phyloP scores from a whole-genome alignment of 73 alveolate genomes.

The Effrenium voratum region DNA sequence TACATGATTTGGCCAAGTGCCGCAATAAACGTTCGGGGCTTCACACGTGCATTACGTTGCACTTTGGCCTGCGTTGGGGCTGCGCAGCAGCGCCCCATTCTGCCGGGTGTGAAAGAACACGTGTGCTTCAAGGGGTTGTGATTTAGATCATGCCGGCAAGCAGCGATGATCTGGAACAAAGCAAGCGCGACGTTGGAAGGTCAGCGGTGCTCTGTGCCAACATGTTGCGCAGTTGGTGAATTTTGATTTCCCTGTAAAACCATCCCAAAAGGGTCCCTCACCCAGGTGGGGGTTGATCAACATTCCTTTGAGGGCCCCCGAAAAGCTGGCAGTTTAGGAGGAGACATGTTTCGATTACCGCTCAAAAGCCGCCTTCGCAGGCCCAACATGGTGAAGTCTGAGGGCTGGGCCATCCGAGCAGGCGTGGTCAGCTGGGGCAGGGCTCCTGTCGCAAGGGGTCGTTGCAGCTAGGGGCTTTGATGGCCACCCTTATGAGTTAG shows the following conservation, averaged over 20 bases:
- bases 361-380: background rate
- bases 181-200: too few relatives aligned
- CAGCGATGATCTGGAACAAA: too few relatives aligned
- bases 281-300: background rate
- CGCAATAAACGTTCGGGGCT: background rate
- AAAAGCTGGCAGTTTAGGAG: too few relatives aligned
- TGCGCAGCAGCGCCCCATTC: background rate
- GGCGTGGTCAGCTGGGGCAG: background rate
- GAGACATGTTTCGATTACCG: too few relatives aligned
- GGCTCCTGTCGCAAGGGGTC: background rate
- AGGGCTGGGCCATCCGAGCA: background rate
- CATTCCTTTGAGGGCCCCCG: background rate
- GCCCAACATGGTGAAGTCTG: background rate
- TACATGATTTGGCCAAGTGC: background rate
- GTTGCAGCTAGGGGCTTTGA: background rate
- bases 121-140: background rate
- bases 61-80: background rate
- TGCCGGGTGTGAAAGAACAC: background rate
- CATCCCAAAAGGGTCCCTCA: background rate
- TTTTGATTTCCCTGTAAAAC: background rate
- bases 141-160: background rate
- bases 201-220: too few relatives aligned
- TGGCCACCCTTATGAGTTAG: too few relatives aligned
- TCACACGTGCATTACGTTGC: background rate
- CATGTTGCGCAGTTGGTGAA: background rate